Conservation (phyloP, 2,329 filamentous ascomycete species). For the Monilinia fructigena region DNA sequence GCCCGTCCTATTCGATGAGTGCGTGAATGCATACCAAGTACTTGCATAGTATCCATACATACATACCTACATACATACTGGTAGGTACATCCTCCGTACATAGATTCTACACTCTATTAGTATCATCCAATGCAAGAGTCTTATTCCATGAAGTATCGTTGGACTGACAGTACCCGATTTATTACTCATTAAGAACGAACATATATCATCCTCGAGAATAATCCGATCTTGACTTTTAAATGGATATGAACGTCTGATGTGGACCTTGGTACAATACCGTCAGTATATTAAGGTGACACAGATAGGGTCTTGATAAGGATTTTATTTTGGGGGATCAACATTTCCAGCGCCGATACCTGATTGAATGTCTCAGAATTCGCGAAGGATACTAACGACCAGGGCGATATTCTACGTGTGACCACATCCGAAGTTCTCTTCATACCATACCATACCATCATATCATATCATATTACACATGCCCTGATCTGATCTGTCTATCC, state of each 20-base stretch:
- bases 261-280: neutral
- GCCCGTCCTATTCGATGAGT: neutral
- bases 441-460: conserved; percentile 9
- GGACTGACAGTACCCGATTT: neutral
- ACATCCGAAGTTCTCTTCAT: conserved; percentile 12
- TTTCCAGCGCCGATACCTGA: conserved; percentile 13
- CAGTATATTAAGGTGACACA: neutral
- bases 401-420: conserved; percentile 17
- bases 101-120: neutral
- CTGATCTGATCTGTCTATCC: conserved; percentile 20
- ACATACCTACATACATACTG: no score
- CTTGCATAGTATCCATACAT: neutral
- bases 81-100: no score
- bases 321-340: conserved; percentile 13
- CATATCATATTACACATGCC: conserved; percentile 3
- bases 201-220: neutral
- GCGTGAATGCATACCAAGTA: neutral
- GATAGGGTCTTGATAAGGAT: conserved; percentile 18
- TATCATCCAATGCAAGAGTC: conserved; percentile 10
- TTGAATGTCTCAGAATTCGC: conserved; percentile 19
- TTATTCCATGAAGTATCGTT: conserved; percentile 5
- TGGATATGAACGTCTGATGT: conserved; percentile 6
- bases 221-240: neutral
- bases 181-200: neutral
- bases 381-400: conserved; percentile 17